Base-by-base conservation (phyloP, 1,284 basidiomycete genomes). In the Termitomyces sp. region DNA sequence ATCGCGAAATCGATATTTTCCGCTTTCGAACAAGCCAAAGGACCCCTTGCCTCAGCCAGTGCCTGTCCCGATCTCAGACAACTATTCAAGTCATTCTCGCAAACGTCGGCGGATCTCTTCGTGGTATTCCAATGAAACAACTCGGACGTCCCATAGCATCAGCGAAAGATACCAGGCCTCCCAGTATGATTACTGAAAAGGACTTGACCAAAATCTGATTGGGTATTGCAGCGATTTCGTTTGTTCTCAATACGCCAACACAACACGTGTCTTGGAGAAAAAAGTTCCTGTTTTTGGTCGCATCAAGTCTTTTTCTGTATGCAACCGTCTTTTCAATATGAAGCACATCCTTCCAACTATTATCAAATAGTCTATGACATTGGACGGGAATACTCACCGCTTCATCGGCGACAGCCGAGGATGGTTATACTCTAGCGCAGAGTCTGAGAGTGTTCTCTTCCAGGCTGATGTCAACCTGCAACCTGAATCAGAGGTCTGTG, bases 1-100 rank as follows among this genome's bases (percentile, higher is more conserved):
- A 55, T 59, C 61, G 28, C 70, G 64, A 50, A 77, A 79, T 33
- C 73, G 81, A 3, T 84, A 84, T 64, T 83, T 84, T 60, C 75
- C 81, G n/a, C 48, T 73, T 5, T 72, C 75, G 15, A 73, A 74
- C 5, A 68, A 65, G 34, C 72, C 68, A 28, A 70, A 65, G 39
- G 44, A 24, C 30, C 12, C 33, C 48, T 58, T 44, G 50, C 54
- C 12, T 49, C 64, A 44, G 45, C 55, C 30, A 47, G 33, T 17
- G 43, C 1, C 57, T 45, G 24, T 48, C 40, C 40, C 52, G 50
- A 54, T 33, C 15, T 41, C 52, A 40, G 39, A 40, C 50, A 42
- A 53, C 31, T 38, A 42, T 45, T 39, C 31, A 24, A 44, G 50
- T 12, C 40, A 50, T 44, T 50, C 50, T 53, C 54, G 52, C 41